A percentile compares a stretch with the other conserved stretches of the same genome.
Conservation (phyloP, 73 alveolate genomes). For the Symbiodinium natans region DNA sequence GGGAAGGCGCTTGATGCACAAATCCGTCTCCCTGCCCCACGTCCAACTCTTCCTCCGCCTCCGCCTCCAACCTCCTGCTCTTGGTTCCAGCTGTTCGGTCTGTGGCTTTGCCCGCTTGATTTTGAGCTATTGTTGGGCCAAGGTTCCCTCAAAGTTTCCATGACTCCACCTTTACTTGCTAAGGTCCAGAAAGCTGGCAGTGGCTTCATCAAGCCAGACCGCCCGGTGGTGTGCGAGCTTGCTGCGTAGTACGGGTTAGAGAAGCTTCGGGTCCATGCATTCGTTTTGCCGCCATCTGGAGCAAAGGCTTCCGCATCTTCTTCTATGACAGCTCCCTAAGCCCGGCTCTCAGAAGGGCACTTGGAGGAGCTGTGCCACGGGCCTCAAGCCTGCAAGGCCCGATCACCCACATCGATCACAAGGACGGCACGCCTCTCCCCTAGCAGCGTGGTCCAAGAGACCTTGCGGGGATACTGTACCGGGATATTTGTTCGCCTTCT, state of each 20-base stretch:
- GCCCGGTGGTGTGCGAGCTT: background rate
- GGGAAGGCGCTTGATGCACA: too few species aligned
- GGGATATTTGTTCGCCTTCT: too few species aligned
- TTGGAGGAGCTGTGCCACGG: background rate
- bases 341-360: background rate
- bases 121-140: too few species aligned
- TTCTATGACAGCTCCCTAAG: slow-evolving; percentile 66
- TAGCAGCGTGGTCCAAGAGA: background rate
- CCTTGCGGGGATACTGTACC: background rate
- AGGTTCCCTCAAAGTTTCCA: too few species aligned
- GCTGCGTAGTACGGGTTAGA: background rate
- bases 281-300: background rate
- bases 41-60: too few species aligned
- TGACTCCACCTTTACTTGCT: too few species aligned
- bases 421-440: slow-evolving; percentile 50
- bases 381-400: background rate
- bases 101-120: too few species aligned
- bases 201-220: slow-evolving; percentile 40
- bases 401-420: slow-evolving; percentile 87
- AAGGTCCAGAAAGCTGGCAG: slow-evolving; percentile 85
- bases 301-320: slow-evolving; percentile 73
- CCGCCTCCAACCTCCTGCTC: too few species aligned
- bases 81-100: too few species aligned
- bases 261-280: too few species aligned
- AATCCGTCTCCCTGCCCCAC: too few species aligned